Conservation (phyloP, 306 rosid genomes). For the Pyrus betulifolia region DNA sequence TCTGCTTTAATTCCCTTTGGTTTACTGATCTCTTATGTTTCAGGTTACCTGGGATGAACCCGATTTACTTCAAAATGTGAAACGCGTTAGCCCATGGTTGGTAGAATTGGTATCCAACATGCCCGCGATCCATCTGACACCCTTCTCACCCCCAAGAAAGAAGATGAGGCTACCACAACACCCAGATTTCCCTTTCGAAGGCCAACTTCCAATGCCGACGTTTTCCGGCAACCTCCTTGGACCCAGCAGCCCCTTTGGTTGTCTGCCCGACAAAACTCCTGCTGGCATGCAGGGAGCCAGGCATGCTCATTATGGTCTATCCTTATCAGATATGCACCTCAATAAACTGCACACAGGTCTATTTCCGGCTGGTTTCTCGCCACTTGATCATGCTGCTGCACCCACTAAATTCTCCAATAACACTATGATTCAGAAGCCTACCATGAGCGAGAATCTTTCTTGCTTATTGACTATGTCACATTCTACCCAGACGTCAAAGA, state of each 20-base stretch:
- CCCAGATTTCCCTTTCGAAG: constrained; percentile 57
- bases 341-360: constrained; percentile 59
- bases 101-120: constrained; percentile 76
- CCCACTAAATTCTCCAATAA: constrained; percentile 32
- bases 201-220: constrained; percentile 47
- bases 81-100: constrained; percentile 85
- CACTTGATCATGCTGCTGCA: constrained; percentile 38
- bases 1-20: constrained; percentile 7
- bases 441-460: constrained; percentile 52
- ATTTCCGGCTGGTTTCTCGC: constrained; percentile 42
- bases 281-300: constrained; percentile 99
- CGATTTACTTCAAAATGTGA: constrained; percentile 84
- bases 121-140: constrained; percentile 67
- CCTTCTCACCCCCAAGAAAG: constrained; percentile 78
- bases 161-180: constrained; percentile 61
- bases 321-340: constrained; percentile 66
- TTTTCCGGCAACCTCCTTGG: constrained; percentile 54
- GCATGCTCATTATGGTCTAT: constrained; percentile 82
- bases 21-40: constrained; percentile 11
- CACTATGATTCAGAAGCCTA: constrained; percentile 39
- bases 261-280: constrained; percentile 74
- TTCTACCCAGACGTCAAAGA: constrained; percentile 42
- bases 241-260: constrained; percentile 50
- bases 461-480: constrained; percentile 58
- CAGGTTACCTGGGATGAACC: constrained; percentile 98